Percentiles rank a stretch among this genome's conserved stretches.
Conservation (phyloP, 345 rosid genomes). For the Arabis hirsuta region DNA sequence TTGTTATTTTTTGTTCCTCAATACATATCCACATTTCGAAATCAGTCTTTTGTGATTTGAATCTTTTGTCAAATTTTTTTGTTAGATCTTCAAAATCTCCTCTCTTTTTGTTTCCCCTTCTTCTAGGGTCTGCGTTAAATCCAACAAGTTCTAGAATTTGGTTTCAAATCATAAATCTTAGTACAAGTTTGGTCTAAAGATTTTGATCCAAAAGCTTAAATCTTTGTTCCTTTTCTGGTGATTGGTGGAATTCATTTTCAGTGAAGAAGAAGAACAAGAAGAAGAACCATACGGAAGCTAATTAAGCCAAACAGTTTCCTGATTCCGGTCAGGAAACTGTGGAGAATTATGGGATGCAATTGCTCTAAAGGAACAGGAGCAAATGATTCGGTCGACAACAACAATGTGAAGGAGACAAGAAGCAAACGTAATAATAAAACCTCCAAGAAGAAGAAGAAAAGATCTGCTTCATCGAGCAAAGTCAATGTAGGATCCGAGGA, state of each 20-base stretch:
- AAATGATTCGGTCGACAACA: slow-evolving; percentile 40
- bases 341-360: slow-evolving; percentile 76
- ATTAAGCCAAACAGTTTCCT: slow-evolving; percentile 39
- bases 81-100: slow-evolving; percentile 11
- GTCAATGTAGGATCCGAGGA: slow-evolving; percentile 46
- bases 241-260: not conserved
- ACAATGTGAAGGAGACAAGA: slow-evolving; percentile 42
- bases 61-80: not conserved
- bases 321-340: slow-evolving; percentile 40
- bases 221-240: slow-evolving; percentile 14
- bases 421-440: slow-evolving; percentile 44
- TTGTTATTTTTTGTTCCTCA: not conserved
- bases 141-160: slow-evolving; percentile 4
- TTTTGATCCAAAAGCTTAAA: slow-evolving; percentile 21
- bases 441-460: slow-evolving; percentile 46
- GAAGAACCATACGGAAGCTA: slow-evolving; percentile 28
- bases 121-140: not conserved
- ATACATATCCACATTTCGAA: not conserved
- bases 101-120: not conserved
- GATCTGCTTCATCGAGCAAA: slow-evolving; percentile 44
- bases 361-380: slow-evolving; percentile 74
- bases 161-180: not conserved
- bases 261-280: slow-evolving; percentile 14
- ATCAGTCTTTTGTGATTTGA: not conserved
- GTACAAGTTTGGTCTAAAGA: slow-evolving; percentile 13